These are phyloP conservation scores for Termitomyces heimii DNA, from an alignment of 768 basidiomycete genomes.

Conservation along the genomic window DNA sequence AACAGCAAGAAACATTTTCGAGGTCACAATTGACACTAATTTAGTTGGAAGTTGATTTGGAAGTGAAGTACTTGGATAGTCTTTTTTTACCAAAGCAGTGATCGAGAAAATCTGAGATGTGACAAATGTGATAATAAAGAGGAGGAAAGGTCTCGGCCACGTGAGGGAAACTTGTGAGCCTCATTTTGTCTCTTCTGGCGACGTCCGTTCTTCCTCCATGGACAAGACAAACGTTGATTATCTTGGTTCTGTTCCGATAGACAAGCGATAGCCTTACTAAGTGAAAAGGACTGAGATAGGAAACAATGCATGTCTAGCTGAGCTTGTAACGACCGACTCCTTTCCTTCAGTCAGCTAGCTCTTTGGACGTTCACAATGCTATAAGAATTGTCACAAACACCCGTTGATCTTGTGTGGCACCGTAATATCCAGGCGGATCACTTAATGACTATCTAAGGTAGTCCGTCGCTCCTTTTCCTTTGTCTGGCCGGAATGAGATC, in stretches of 20 bases:
- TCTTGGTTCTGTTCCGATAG: not conserved
- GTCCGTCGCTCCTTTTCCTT: constrained; percentile 13
- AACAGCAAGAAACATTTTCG: constrained; percentile 60
- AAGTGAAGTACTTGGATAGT: not conserved
- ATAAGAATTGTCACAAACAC: not conserved
- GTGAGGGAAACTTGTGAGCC: constrained; percentile 10
- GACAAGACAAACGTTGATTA: not conserved
- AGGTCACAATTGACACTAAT: not conserved
- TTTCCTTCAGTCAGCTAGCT: not conserved
- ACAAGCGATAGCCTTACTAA: not conserved
- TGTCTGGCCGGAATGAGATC: constrained; percentile 12
- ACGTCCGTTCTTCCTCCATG: not conserved
- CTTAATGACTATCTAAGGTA: not conserved
- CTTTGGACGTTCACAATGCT: not conserved
- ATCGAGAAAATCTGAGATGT: constrained; percentile 9
- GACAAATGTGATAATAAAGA: constrained; percentile 11
- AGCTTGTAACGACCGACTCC: not conserved
- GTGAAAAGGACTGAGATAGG: not conserved
- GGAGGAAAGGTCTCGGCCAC: constrained; percentile 6
- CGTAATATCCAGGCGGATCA: not conserved
- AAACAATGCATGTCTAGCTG: not conserved
- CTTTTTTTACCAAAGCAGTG: not conserved
- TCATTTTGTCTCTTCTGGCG: constrained; percentile 4
- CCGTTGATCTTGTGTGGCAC: not conserved
- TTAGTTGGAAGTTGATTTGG: not conserved